Evolutionary conservation across 2,329 filamentous ascomycete species (phyloP).

Genomic region (Cytospora piceae): DNA sequence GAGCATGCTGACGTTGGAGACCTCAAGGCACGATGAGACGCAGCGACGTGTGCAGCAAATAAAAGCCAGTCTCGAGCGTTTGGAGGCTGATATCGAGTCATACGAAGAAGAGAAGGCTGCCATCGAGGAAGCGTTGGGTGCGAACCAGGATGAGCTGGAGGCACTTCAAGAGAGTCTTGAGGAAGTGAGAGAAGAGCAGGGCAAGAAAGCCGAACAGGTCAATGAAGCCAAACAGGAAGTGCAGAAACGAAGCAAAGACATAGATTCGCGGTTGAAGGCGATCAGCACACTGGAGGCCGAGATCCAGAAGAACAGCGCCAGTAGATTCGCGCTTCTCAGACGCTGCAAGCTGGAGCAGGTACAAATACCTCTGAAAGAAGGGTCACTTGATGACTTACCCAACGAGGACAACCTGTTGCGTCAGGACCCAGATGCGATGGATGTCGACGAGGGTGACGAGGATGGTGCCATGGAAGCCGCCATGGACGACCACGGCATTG

Average conservation of each 20-base stretch:
- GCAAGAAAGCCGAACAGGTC: constrained; percentile 73
- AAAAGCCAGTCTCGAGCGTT: constrained; percentile 66
- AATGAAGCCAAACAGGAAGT: constrained; percentile 79
- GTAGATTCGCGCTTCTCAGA: constrained; percentile 81
- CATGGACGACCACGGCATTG: constrained; percentile 88
- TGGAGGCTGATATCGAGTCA: constrained; percentile 69
- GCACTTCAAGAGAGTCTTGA: constrained; percentile 73
- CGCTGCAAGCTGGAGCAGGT: constrained; percentile 95
- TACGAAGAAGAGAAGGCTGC: constrained; percentile 74
- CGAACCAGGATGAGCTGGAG: constrained; percentile 76
- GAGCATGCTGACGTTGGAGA: constrained; percentile 62
- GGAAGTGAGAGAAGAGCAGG: constrained; percentile 67
- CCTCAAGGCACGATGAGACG: constrained; percentile 57
- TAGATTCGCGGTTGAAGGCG: constrained; percentile 72
- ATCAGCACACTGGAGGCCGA: constrained; percentile 82
- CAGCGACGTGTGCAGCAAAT: constrained; percentile 70
- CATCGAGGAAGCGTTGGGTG: constrained; percentile 74
- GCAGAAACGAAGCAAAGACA: constrained; percentile 81
- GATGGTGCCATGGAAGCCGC: constrained; percentile 64
- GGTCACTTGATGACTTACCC: constrained; percentile 83
- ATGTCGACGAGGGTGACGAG: constrained; percentile 77
- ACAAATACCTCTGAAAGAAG: constrained; percentile 74
- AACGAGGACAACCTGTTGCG: constrained; percentile 81
- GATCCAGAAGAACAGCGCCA: constrained; percentile 81
- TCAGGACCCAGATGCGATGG: constrained; percentile 86